Evolutionary conservation across 2,329 filamentous ascomycete genomes (phyloP).

Genomic region (Phoma sp.): DNA sequence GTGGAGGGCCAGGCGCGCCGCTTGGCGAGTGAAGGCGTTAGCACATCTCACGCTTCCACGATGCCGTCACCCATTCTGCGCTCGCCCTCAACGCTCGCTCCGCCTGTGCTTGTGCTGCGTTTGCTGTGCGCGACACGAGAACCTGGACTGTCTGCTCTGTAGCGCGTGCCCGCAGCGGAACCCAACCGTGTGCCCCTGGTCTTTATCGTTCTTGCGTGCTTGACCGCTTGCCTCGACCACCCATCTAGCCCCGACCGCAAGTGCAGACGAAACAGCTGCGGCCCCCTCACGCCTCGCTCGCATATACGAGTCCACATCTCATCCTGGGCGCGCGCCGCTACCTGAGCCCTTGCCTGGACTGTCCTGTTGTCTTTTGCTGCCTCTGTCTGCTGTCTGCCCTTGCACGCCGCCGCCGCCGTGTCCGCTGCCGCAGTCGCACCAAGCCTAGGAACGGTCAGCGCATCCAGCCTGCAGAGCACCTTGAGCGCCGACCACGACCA

Average conservation of each 20-base stretch:
- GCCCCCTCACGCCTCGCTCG: conserved; percentile 5
- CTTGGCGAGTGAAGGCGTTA: conserved; percentile 10
- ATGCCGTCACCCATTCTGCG: conserved; percentile 5
- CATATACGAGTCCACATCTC: conserved; percentile 2
- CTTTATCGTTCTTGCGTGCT: conserved; percentile 8
- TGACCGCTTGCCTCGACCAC: conserved; percentile 15
- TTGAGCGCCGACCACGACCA: conserved; percentile 11
- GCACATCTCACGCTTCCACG: conserved; percentile 4
- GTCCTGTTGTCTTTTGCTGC: not conserved
- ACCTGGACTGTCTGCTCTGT: not conserved
- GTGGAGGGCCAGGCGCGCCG: not conserved
- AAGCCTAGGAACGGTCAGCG: conserved; percentile 10
- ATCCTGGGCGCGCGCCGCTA: not conserved
- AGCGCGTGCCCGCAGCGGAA: conserved; percentile 2
- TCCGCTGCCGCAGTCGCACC: conserved; percentile 5
- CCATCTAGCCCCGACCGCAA: conserved; percentile 12
- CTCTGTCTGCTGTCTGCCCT: conserved; percentile 2
- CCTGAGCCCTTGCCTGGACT: conserved; percentile 12
- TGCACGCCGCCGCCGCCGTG: conserved; percentile 8
- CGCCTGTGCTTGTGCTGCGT: conserved; percentile 8
- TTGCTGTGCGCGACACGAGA: conserved; percentile 5
- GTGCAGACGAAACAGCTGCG: conserved; percentile 10
- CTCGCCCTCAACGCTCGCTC: conserved; percentile 3
- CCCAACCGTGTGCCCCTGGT: conserved; percentile 2
- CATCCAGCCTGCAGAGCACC: not conserved